These are phyloP conservation scores for Alternaria hordeiaustralica DNA, from an alignment of 2,329 filamentous ascomycete species.

Conservation along the genomic window DNA sequence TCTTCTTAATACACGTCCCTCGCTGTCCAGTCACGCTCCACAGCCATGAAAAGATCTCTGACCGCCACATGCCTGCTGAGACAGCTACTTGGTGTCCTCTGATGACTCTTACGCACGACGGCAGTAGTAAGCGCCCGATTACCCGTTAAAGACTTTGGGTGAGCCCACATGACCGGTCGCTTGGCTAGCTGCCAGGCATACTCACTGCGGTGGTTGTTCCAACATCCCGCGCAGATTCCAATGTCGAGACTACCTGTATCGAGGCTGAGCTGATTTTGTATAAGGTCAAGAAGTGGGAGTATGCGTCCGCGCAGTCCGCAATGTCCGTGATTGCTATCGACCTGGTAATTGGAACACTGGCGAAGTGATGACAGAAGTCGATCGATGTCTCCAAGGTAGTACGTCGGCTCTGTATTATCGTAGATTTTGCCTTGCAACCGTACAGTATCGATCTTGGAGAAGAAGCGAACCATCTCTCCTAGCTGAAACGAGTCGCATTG, in stretches of 20 bases:
- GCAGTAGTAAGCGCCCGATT: slow-evolving; percentile 24
- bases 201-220: slow-evolving; percentile 46
- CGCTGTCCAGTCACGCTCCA: slow-evolving; percentile 45
- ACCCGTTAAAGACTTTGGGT: slow-evolving; percentile 26
- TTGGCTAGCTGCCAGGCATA: slow-evolving; percentile 56
- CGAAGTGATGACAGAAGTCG: slow-evolving; percentile 66
- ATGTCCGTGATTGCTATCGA: slow-evolving; percentile 75
- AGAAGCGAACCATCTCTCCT: slow-evolving; percentile 77
- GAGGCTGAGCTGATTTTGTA: slow-evolving; percentile 56
- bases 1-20: neutral
- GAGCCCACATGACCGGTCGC: slow-evolving; percentile 53
- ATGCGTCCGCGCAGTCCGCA: slow-evolving; percentile 73
- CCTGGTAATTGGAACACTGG: slow-evolving; percentile 74
- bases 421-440: slow-evolving; percentile 58
- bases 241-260: slow-evolving; percentile 45
- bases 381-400: slow-evolving; percentile 67
- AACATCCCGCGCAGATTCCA: slow-evolving; percentile 56
- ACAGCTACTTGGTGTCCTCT: slow-evolving; percentile 37
- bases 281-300: slow-evolving; percentile 69
- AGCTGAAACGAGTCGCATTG: slow-evolving; percentile 81
- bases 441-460: slow-evolving; percentile 66
- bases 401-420: slow-evolving; percentile 49
- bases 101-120: slow-evolving; percentile 25
- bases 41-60: slow-evolving; percentile 51
- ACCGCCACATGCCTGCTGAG: slow-evolving; percentile 40